Percentiles rank a stretch among this genome's conserved stretches.
Conservation (phyloP, 176 grass and related monocot species). For the Aegilops longissima region DNA sequence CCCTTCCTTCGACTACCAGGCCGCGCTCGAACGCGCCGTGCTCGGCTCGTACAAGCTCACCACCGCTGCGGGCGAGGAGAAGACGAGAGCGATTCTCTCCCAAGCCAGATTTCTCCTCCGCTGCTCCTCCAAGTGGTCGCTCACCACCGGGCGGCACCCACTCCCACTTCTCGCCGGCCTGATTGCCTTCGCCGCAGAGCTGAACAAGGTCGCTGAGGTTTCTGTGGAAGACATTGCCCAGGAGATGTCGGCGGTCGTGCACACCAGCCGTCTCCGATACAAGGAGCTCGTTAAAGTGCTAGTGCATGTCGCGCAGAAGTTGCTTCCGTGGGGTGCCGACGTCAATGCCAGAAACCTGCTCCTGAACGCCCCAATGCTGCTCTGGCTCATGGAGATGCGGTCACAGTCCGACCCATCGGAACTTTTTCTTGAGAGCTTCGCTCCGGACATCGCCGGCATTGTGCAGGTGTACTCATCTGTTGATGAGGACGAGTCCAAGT, state of each 20-base stretch:
- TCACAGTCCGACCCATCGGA: constrained; percentile 24
- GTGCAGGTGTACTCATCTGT: constrained; percentile 4
- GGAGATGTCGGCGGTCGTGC: constrained; percentile 39
- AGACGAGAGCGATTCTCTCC: constrained; percentile 38
- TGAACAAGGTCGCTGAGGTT: constrained; percentile 24
- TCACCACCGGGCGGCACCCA: constrained; percentile 60
- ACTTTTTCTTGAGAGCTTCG: constrained; percentile 32
- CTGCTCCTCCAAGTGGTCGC: constrained; percentile 65
- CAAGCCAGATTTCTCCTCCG: constrained; percentile 56
- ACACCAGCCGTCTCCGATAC: constrained; percentile 44
- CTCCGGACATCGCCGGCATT: constrained; percentile 27
- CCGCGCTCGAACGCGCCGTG: constrained; percentile 42
- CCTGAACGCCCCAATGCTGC: constrained; percentile 42
- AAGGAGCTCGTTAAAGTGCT: constrained; percentile 48
- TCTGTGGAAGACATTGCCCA: constrained; percentile 48
- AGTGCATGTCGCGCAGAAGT: constrained; percentile 37
- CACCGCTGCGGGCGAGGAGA: constrained; percentile 25
- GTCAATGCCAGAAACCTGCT: constrained; percentile 49
- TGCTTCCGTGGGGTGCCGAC: constrained; percentile 62
- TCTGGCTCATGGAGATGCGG: constrained; percentile 55
- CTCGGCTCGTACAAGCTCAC: constrained; percentile 14
- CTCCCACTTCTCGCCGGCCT: constrained; percentile 51
- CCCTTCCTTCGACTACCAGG: constrained; percentile 37
- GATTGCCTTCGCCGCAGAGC: constrained; percentile 38
- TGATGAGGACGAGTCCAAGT: constrained; percentile 36